Conservation (phyloP, 768 basidiomycete species). For the Leccinum broughii region DNA sequence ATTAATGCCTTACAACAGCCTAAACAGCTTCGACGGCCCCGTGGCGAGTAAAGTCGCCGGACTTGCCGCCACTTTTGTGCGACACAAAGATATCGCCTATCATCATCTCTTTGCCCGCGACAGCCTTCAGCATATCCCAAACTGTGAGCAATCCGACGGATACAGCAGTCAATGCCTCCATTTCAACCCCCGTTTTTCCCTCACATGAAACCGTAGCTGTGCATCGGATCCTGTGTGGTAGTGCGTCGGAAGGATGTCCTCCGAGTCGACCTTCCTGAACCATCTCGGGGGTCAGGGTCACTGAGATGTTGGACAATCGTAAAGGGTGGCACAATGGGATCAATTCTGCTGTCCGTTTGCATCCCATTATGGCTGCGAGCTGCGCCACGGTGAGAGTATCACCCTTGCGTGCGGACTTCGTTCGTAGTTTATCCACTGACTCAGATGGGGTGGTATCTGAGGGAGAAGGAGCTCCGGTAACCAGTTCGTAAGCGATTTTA, state of each 20-base stretch:
- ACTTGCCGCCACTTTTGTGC: slow-evolving; percentile 71
- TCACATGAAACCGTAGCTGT: slow-evolving; percentile 70
- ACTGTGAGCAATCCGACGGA: slow-evolving; percentile 76
- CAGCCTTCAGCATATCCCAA: slow-evolving; percentile 93
- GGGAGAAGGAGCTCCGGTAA: slow-evolving; percentile 36
- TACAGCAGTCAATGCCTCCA: slow-evolving; percentile 91
- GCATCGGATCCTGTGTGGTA: slow-evolving; percentile 56
- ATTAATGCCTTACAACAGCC: background rate
- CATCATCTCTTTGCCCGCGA: slow-evolving; percentile 85
- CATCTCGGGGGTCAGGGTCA: slow-evolving; percentile 54
- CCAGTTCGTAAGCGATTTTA: slow-evolving; percentile 59
- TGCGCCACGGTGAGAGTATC: slow-evolving; percentile 75
- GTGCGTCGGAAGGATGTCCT: background rate
- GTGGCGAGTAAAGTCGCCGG: slow-evolving; percentile 59
- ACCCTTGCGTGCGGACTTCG: slow-evolving; percentile 63
- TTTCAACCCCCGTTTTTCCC: slow-evolving; percentile 86
- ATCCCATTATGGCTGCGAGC: slow-evolving; percentile 84
- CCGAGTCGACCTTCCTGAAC: background rate
- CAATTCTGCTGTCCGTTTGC: slow-evolving; percentile 78
- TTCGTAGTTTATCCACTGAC: slow-evolving; percentile 37
- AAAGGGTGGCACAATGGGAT: slow-evolving; percentile 90
- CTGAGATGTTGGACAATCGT: slow-evolving; percentile 66
- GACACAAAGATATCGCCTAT: slow-evolving; percentile 68
- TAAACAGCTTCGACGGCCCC: background rate
- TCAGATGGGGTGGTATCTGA: slow-evolving; percentile 3